phyloP scores from a whole-genome alignment of 2,329 filamentous ascomycete species.

The Beauveria australis region DNA sequence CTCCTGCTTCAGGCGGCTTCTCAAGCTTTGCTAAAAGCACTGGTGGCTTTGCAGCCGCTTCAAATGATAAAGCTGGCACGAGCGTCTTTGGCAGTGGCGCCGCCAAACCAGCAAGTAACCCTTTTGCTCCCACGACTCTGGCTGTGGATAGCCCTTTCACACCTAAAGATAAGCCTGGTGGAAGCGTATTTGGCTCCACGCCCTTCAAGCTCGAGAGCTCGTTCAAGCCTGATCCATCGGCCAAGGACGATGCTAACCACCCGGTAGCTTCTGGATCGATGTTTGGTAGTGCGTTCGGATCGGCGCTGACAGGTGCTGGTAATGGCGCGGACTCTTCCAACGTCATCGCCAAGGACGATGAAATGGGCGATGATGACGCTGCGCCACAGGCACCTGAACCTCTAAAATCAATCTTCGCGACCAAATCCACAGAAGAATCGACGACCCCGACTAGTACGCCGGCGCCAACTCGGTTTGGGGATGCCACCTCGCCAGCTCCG shows the following conservation, averaged over 20 bases:
- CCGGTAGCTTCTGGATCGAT: constrained; percentile 36
- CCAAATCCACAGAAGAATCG: constrained; percentile 19
- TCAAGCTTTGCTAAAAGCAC: constrained; percentile 45
- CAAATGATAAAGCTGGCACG: constrained; percentile 24
- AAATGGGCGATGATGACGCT: constrained; percentile 39
- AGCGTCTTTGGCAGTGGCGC: constrained; percentile 28
- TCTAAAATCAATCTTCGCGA: constrained; percentile 23
- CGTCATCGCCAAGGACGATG: constrained; percentile 38
- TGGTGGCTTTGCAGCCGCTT: constrained; percentile 48
- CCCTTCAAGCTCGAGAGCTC: constrained; percentile 61
- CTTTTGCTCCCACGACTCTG: constrained; percentile 22
- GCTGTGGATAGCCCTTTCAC: constrained; percentile 12
- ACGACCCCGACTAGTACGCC: constrained; percentile 46
- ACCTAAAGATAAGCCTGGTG: constrained; percentile 20
- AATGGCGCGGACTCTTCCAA: constrained; percentile 29
- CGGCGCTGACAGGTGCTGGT: constrained; percentile 43
- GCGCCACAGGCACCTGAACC: not conserved
- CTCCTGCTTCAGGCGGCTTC: constrained; percentile 36
- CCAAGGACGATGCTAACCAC: constrained; percentile 51
- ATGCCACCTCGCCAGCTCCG: constrained; percentile 26
- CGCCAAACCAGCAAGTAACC: constrained; percentile 27
- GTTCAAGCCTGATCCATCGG: constrained; percentile 56
- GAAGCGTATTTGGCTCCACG: constrained; percentile 37
- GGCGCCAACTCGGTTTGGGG: constrained; percentile 38
- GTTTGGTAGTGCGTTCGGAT: constrained; percentile 55